A percentile compares a stretch with the other conserved stretches of the same genome.
Conservation (phyloP, 768 basidiomycete species). For the Lactarius vividus region DNA sequence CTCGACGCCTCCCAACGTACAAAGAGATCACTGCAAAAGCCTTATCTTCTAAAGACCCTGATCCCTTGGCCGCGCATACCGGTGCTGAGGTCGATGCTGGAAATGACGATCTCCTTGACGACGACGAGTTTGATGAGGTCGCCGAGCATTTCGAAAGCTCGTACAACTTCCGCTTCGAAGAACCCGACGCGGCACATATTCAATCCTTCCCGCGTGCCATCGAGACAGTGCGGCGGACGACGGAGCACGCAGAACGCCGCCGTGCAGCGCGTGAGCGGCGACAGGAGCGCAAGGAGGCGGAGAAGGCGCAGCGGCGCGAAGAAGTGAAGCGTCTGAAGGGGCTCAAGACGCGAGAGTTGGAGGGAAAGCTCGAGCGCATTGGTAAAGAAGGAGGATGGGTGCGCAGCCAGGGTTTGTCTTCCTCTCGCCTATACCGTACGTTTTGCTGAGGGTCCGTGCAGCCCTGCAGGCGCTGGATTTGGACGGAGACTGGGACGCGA, state of each 20-base stretch:
- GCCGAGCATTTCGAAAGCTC: constrained; percentile 92
- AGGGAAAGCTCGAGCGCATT: constrained; percentile 69
- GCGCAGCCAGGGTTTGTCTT: constrained; percentile 32
- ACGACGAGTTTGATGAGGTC: constrained; percentile 83
- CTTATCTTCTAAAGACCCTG: constrained; percentile 29
- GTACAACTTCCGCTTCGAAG: constrained; percentile 98
- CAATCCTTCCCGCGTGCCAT: constrained; percentile 74
- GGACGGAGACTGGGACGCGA: constrained; percentile 92
- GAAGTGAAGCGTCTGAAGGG: constrained; percentile 78
- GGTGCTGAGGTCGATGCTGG: constrained; percentile 27
- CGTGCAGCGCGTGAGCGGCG: constrained; percentile 81
- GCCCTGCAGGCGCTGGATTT: constrained; percentile 73
- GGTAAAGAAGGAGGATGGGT: constrained; percentile 63
- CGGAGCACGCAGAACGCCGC: constrained; percentile 57
- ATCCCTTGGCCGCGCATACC: constrained; percentile 19
- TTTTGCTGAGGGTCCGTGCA: constrained; percentile 29
- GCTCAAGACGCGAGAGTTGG: constrained; percentile 82
- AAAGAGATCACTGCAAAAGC: constrained; percentile 62
- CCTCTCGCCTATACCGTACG: background rate
- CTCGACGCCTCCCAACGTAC: constrained; percentile 79
- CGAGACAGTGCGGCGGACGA: constrained; percentile 57
- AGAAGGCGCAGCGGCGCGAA: constrained; percentile 68
- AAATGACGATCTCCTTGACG: constrained; percentile 40
- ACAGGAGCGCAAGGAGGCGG: constrained; percentile 77
- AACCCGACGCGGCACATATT: constrained; percentile 71